A percentile compares a stretch with the other conserved stretches of the same genome.
Evolutionary conservation across 2,329 filamentous ascomycete species (phyloP).

Genomic region (Colletotrichum sp.): DNA sequence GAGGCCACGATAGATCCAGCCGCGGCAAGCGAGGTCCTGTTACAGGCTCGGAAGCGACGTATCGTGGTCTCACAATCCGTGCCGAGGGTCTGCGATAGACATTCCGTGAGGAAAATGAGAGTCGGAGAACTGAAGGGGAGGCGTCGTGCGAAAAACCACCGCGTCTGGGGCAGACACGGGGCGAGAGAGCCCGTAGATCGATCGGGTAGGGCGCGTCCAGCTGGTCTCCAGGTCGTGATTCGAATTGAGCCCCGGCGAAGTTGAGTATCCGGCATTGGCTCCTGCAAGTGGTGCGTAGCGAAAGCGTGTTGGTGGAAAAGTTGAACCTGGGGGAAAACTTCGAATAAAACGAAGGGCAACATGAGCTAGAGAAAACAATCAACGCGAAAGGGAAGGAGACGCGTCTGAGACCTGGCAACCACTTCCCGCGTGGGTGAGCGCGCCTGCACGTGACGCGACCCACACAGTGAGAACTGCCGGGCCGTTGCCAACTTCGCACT

Average conservation of each 20-base stretch:
- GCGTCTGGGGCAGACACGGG: slow-evolving; percentile 6
- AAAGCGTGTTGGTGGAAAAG: neutral
- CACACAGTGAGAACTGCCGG: neutral
- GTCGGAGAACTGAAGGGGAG: slow-evolving; percentile 82
- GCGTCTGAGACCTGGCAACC: neutral
- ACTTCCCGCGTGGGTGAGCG: neutral
- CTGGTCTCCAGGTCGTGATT: slow-evolving; percentile 33
- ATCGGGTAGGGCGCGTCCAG: slow-evolving; percentile 22
- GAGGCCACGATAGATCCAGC: slow-evolving; percentile 43
- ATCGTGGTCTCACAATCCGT: slow-evolving; percentile 44
- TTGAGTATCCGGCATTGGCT: neutral
- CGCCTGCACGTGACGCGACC: slow-evolving; percentile 30
- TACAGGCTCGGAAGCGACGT: slow-evolving; percentile 68
- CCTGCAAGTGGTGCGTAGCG: neutral
- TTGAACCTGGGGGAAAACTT: neutral
- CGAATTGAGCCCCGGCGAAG: slow-evolving; percentile 22
- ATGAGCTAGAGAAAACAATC: neutral
- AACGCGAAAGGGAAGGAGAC: neutral
- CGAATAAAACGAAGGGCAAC: neutral
- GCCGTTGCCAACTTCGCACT: neutral
- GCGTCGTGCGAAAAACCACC: slow-evolving; percentile 66
- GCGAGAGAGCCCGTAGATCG: slow-evolving; percentile 51
- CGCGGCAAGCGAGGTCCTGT: slow-evolving; percentile 57
- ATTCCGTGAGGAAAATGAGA: slow-evolving; percentile 73
- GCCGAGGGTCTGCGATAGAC: slow-evolving; percentile 52